Conservation (phyloP, 78 protist genomes). For the Planoprotostelium fungivorum region DNA sequence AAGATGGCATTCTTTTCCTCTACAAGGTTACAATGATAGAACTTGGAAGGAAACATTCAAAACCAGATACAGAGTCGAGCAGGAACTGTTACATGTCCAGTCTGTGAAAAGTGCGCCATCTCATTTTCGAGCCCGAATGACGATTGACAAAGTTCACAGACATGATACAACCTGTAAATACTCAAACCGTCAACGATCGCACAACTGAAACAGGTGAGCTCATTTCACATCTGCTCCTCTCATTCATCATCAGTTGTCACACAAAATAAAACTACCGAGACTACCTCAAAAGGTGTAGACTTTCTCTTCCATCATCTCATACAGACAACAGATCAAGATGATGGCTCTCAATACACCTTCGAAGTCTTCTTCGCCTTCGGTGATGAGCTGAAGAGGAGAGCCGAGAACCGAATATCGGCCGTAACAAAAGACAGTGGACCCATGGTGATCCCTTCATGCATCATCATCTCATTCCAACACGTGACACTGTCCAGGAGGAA, state of each 20-base stretch:
- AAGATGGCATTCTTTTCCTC: background rate
- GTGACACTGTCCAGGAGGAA: too few relatives aligned
- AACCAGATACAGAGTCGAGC: background rate
- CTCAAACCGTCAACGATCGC: too few relatives aligned
- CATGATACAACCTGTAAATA: too few relatives aligned
- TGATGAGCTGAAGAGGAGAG: background rate
- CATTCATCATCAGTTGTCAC: too few relatives aligned
- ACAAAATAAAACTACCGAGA: background rate
- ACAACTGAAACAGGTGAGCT: background rate
- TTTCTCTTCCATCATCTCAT: background rate
- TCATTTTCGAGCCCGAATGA: background rate
- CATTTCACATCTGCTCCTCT: background rate
- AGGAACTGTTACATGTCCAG: background rate
- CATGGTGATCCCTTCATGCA: background rate
- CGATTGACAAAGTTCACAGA: too few relatives aligned
- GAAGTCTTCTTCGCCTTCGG: background rate
- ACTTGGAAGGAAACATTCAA: background rate
- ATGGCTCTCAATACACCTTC: background rate
- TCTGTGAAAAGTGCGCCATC: too few relatives aligned
- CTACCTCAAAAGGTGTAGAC: background rate
- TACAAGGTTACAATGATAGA: background rate
- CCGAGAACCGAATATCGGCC: background rate
- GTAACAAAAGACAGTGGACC: background rate
- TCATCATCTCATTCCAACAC: too few relatives aligned
- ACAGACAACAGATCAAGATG: background rate